phyloP scores from a whole-genome alignment of 164 flowering plant species.

The Umbellularia californica region DNA sequence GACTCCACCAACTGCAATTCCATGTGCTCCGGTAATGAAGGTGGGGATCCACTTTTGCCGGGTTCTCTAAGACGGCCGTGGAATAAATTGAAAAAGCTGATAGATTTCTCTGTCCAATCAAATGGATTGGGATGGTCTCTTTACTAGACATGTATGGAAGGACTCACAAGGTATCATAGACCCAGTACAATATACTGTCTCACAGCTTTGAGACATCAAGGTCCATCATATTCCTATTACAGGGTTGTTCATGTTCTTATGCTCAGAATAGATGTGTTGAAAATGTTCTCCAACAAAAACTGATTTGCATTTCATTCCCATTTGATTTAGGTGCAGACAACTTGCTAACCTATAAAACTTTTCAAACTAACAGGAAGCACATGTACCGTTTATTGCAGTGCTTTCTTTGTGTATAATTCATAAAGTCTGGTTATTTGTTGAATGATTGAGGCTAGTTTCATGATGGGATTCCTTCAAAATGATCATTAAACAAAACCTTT shows the following conservation, averaged over 20 bases:
- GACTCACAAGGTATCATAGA: background rate
- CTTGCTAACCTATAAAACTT: background rate
- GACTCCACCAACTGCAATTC: slow-evolving; percentile 6
- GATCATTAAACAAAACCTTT: background rate
- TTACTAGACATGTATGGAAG: slow-evolving; percentile 11
- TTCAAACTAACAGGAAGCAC: background rate
- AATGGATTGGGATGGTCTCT: slow-evolving; percentile 26
- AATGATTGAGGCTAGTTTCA: background rate
- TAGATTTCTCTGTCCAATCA: background rate
- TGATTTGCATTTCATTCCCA: background rate
- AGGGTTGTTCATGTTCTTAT: background rate
- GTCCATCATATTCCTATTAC: background rate
- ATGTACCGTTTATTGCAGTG: background rate
- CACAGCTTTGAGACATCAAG: slow-evolving; percentile 17
- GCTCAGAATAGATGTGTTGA: background rate
- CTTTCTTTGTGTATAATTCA: background rate
- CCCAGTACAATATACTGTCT: slow-evolving; percentile 34
- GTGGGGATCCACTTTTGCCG: slow-evolving; percentile 1
- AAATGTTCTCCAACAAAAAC: background rate
- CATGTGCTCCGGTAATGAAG: background rate
- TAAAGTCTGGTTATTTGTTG: background rate
- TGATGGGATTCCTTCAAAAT: background rate
- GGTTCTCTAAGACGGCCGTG: background rate
- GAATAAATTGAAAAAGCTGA: background rate
- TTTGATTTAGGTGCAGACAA: background rate